Evolutionary conservation across 139 green algal species (phyloP), one percentile per base, ranked within the genome.

Genomic region (Auxenochlorella pyrenoidosa): DNA sequence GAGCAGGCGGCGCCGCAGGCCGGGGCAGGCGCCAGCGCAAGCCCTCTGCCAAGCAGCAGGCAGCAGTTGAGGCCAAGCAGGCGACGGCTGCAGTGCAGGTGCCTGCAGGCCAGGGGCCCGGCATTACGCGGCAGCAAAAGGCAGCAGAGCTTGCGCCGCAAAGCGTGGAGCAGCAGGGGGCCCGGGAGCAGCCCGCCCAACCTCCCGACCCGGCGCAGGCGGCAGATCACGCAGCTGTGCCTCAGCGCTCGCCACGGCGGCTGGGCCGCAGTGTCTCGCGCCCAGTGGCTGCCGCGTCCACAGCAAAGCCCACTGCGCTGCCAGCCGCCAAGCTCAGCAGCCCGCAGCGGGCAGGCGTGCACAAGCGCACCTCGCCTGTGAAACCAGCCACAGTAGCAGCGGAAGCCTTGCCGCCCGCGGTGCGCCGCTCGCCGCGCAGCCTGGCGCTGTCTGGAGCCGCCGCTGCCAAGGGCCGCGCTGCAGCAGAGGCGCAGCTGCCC

Each of bases 21-120:
- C 65, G 65, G 44, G 82, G 66, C 32, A 43, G 43, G 43, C 82
- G 82, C 38, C 66, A 79, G 82, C 82, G 82, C 44, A 32, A 47
- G 66, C 82, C 82, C n/a, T 70, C 66, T 34, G 63, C 80, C 63
- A 86, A 77, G 80, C 79, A 84, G 79, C 59, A 58, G 59, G 58
- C 34, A 1, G 41, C 63, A 0, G 40, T 41, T 26, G 63, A 86
- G 63, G 63, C 30, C 0, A 41, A 43, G 40, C 34, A 86, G 80
- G 36, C 10, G 36, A 36, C 10, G 58, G 63, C 63, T 19, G 0
- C 1, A 32, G n/a, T 13, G 0, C 41, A 41, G 34, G 54, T 28
- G 26, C 51, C 78, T 32, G 78, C 78, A 32, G 36, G 36, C 38
- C 26, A 26, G 19, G 43, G 28, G 66, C 40, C 70, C n/a, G 22